Conservation (phyloP, 176 grass and related monocot genomes). For the Pontederia paniculata region DNA sequence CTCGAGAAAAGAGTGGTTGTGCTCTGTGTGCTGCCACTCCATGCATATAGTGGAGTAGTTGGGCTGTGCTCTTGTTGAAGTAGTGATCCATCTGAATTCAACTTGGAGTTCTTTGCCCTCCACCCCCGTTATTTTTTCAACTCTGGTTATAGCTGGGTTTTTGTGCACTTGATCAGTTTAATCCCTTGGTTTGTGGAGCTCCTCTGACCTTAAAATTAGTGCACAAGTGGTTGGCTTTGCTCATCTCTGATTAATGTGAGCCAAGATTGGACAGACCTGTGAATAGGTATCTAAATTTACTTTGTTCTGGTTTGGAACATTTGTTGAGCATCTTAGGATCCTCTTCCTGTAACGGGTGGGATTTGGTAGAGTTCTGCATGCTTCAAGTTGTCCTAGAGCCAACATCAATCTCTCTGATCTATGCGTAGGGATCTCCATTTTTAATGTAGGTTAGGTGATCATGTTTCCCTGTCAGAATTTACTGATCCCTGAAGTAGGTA, state of each 20-base stretch:
- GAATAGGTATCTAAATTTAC: neutral
- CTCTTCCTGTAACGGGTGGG: too few relatives aligned
- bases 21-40: neutral
- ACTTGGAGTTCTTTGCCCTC: conserved; percentile 1
- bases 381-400: neutral
- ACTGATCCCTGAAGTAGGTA: neutral
- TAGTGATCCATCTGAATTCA: conserved; percentile 1
- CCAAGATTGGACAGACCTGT: neutral
- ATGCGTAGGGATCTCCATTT: neutral
- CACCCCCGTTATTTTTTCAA: too few relatives aligned
- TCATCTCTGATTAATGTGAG: neutral
- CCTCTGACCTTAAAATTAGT: neutral
- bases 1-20: neutral
- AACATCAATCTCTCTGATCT: neutral
- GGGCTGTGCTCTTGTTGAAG: conserved; percentile 6
- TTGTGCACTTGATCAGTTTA: conserved; percentile 6
- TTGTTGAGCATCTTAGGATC: too few relatives aligned
- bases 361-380: too few relatives aligned
- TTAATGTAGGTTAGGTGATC: neutral
- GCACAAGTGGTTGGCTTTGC: neutral
- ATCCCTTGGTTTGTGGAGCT: conserved; percentile 2
- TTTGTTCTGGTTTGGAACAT: too few relatives aligned
- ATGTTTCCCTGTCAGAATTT: neutral
- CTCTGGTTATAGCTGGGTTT: conserved; percentile 30
- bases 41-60: conserved; percentile 9